These are phyloP conservation scores for Lathyrus tuberosus DNA, from an alignment of 306 rosid species.

Conservation along the genomic window DNA sequence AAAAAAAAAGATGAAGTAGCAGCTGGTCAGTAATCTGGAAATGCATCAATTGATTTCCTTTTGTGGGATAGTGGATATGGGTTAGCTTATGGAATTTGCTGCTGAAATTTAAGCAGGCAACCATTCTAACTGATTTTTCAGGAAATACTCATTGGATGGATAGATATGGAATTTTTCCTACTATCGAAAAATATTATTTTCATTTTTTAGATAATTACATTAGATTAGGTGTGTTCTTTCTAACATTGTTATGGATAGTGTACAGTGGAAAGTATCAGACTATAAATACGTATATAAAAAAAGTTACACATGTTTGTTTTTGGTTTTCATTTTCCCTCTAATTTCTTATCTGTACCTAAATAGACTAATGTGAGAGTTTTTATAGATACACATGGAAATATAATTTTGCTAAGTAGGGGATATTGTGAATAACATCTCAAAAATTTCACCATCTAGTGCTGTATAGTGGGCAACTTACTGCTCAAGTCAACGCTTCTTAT, in stretches of 20 bases:
- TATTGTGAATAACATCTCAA: too few relatives aligned
- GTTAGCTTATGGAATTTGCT: not conserved
- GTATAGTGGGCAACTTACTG: too few relatives aligned
- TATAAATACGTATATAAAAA: not conserved
- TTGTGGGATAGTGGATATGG: not conserved
- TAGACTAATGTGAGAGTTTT: not conserved
- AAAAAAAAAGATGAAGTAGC: constrained; percentile 58
- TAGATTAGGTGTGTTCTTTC: constrained; percentile 41
- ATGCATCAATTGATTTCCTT: constrained; percentile 4
- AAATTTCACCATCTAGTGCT: too few relatives aligned
- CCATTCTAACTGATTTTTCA: constrained; percentile 40
- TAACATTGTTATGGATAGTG: constrained; percentile 35
- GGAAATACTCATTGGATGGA: constrained; percentile 30
- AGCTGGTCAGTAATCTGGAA: not conserved
- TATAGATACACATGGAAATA: not conserved
- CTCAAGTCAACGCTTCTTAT: too few relatives aligned
- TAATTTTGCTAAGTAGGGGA: not conserved
- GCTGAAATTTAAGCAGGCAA: constrained; percentile 31
- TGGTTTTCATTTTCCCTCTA: not conserved
- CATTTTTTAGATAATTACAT: constrained; percentile 23
- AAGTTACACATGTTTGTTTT: not conserved
- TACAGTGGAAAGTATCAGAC: constrained; percentile 21
- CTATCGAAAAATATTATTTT: constrained; percentile 33
- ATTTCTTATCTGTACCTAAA: not conserved
- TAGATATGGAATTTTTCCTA: constrained; percentile 23